Percentiles rank a stretch among this genome's conserved stretches.
Evolutionary conservation across 129 eudicot genomes (phyloP).

Genomic region (Kitagawia praeruptora): DNA sequence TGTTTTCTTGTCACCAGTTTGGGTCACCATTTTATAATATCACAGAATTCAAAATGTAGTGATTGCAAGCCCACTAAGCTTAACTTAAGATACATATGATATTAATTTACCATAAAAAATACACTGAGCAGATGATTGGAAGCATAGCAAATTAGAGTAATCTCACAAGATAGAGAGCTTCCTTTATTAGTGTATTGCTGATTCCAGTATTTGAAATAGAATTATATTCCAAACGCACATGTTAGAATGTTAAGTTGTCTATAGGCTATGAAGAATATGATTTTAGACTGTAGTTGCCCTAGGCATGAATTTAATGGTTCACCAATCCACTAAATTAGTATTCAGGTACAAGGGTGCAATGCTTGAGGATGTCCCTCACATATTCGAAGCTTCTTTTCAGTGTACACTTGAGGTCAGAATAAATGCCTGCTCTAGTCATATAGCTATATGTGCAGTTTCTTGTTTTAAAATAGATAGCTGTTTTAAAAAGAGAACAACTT

Average conservation of each 20-base stretch:
- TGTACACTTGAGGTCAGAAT: slow-evolving; percentile 82
- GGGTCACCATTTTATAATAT: not conserved
- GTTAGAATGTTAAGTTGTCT: not conserved
- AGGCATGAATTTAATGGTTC: not conserved
- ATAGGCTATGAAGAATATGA: not conserved
- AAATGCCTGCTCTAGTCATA: not conserved
- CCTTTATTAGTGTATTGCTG: not conserved
- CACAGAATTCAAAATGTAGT: not conserved
- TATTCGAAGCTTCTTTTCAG: slow-evolving; percentile 88
- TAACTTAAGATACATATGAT: not conserved
- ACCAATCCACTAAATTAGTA: not conserved
- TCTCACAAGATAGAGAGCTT: not conserved
- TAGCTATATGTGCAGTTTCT: not conserved
- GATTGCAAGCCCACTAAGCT: not conserved
- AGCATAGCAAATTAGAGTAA: not conserved
- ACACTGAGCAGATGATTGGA: not conserved
- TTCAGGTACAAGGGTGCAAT: slow-evolving; percentile 80
- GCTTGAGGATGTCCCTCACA: slow-evolving; percentile 94
- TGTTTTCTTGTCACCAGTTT: not conserved
- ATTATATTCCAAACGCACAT: too few species aligned
- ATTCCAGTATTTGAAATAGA: not conserved
- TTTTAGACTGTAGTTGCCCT: not conserved
- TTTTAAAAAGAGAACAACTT: not conserved
- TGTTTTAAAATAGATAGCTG: not conserved
- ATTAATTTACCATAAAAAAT: not conserved